A percentile compares a stretch with the other conserved stretches of the same genome.
These are phyloP conservation scores for Acanthamoeba lenticulata DNA, from an alignment of 208 protist genomes.

Conservation along the genomic window DNA sequence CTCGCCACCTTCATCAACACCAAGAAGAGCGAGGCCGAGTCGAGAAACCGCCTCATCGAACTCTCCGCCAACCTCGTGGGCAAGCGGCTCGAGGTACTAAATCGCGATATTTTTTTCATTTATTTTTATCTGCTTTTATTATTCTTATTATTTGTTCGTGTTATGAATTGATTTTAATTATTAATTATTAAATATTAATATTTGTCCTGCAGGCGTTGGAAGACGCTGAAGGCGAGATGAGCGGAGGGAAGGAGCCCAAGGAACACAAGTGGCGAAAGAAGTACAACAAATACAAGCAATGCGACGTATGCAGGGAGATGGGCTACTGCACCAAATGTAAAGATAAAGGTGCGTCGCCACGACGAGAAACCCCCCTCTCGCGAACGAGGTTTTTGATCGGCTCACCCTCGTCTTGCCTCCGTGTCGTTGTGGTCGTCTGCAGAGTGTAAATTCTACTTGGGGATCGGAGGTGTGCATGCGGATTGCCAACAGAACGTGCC, in stretches of 20 bases:
- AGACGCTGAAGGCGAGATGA: not conserved
- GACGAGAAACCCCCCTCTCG: not conserved
- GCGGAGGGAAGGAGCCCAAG: not conserved
- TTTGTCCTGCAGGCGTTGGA: not conserved
- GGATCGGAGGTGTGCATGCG: not conserved
- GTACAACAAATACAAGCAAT: conserved; percentile 45
- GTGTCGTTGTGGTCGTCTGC: no score
- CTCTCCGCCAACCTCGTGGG: not conserved
- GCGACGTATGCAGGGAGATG: conserved; percentile 9
- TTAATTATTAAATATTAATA: not conserved
- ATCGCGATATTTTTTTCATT: not conserved
- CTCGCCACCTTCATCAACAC: conserved; percentile 66
- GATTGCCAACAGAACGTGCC: conserved; percentile 1
- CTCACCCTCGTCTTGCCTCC: no score
- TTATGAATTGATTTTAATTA: not conserved
- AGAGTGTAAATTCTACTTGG: conserved; percentile 32
- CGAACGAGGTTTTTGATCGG: no score
- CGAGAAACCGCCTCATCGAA: not conserved
- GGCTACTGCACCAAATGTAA: conserved; percentile 47
- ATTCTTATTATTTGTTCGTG: not conserved
- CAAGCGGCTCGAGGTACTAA: not conserved
- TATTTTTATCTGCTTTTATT: not conserved
- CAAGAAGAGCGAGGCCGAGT: conserved; percentile 63
- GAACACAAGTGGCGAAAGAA: conserved; percentile 33
- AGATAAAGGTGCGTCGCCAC: not conserved